Conservation (phyloP, 768 basidiomycete species). For the Jaapia argillacea region DNA sequence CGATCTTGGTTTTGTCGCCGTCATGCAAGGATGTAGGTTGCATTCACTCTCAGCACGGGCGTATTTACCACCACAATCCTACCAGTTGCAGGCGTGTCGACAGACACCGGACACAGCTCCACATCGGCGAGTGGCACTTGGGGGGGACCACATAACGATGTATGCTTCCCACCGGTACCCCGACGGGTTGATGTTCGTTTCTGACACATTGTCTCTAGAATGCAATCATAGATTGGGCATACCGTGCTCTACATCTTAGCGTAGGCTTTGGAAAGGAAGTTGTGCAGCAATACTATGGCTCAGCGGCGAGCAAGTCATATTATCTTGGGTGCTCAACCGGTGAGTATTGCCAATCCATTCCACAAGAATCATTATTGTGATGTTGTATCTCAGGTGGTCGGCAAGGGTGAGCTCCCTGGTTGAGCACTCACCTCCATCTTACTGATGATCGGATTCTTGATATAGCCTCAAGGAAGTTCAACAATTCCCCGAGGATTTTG, state of each 20-base stretch:
- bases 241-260: conserved; percentile 17
- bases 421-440: conserved; percentile 6
- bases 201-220: conserved; percentile 7
- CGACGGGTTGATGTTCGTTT: not conserved
- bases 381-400: conserved; percentile 13
- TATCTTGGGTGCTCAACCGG: conserved; percentile 21
- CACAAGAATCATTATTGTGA: not conserved
- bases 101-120: conserved; percentile 14
- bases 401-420: conserved; percentile 12
- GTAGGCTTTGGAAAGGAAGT: conserved; percentile 18
- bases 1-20: conserved; percentile 13
- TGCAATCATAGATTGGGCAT: conserved; percentile 19
- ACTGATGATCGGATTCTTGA: too few relatives aligned
- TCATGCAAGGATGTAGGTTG: conserved; percentile 15
- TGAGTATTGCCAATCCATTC: not conserved
- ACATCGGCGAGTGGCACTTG: conserved; percentile 8
- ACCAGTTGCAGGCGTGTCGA: conserved; percentile 16
- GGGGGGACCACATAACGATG: conserved; percentile 15
- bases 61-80: not conserved
- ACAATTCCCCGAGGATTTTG: conserved; percentile 22
- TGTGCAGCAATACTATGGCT: conserved; percentile 16
- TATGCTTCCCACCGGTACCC: conserved; percentile 3
- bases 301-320: conserved; percentile 14
- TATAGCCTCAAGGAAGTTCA: conserved; percentile 15
- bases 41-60: not conserved